These are phyloP conservation scores for Earliella scabrosa DNA, from an alignment of 1,284 basidiomycete species.

Conservation along the genomic window DNA sequence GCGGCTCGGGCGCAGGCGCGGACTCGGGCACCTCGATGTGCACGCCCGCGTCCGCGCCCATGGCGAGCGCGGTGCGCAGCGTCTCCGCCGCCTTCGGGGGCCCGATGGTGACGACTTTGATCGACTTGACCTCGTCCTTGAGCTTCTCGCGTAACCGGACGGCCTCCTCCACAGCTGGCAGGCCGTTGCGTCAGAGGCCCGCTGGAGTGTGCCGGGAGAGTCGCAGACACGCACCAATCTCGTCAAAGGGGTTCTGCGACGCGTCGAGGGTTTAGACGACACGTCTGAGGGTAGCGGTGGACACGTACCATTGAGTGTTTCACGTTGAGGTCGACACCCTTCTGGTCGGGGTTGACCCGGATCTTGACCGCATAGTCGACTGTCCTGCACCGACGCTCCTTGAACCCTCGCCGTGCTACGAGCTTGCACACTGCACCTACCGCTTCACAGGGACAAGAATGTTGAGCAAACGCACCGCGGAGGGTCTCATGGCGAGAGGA, in stretches of 20 bases:
- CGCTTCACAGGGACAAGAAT: constrained; percentile 93
- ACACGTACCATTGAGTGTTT: constrained; percentile 97
- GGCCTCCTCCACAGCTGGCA: constrained; percentile 95
- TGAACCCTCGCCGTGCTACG: not conserved
- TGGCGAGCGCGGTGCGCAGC: constrained; percentile 94
- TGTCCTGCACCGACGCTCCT: constrained; percentile 48
- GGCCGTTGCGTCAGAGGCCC: too few relatives aligned
- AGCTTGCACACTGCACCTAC: constrained; percentile 42
- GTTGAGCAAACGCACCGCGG: constrained; percentile 74
- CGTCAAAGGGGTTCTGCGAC: constrained; percentile 91
- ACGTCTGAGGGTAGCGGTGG: not conserved
- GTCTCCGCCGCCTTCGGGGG: constrained; percentile 91
- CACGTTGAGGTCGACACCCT: constrained; percentile 92
- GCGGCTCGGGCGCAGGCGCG: constrained; percentile 78
- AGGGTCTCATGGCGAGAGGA: constrained; percentile 66
- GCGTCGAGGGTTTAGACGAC: not conserved
- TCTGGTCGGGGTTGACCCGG: constrained; percentile 90
- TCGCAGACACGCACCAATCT: constrained; percentile 80
- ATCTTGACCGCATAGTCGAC: constrained; percentile 93
- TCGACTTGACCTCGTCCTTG: constrained; percentile 78
- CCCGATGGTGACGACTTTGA: constrained; percentile 93
- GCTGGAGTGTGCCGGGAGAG: not conserved
- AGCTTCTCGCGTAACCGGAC: constrained; percentile 89
- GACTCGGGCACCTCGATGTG: constrained; percentile 88
- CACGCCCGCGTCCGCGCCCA: constrained; percentile 95